Conservation (phyloP, 177 flowering plant species). For the Telopea speciosissima region DNA sequence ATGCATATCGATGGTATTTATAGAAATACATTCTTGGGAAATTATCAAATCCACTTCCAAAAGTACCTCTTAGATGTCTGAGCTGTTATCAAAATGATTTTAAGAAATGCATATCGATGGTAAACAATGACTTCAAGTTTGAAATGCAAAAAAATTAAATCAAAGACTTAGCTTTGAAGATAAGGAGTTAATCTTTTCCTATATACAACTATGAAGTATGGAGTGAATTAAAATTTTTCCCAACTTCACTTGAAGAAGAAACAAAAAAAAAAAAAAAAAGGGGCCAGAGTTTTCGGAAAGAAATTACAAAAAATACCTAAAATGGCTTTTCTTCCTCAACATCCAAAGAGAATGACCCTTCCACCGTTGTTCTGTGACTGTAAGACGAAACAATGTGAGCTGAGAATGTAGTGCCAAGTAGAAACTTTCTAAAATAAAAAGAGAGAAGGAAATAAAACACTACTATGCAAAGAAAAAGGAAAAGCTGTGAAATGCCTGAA, state of each 20-base stretch:
- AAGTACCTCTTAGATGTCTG: neutral
- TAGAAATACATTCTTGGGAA: too few species aligned
- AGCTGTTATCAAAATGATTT: too few species aligned
- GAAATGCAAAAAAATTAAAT: neutral
- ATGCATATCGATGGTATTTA: too few species aligned
- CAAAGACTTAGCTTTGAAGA: slow-evolving; percentile 52
- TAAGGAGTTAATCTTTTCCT: slow-evolving; percentile 32
- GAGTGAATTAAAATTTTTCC: slow-evolving; percentile 19
- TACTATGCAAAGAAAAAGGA: slow-evolving; percentile 3
- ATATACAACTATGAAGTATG: slow-evolving; percentile 12
- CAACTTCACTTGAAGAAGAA: slow-evolving; percentile 17
- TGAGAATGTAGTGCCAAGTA: too few species aligned
- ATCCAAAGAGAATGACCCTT: neutral
- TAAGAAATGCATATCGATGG: too few species aligned
- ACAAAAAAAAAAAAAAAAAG: neutral
- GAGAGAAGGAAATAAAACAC: neutral
- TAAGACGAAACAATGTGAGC: neutral
- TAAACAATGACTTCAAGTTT: neutral
- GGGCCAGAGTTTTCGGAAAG: neutral
- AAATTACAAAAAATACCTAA: slow-evolving; percentile 4
- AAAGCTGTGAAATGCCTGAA: too few species aligned
- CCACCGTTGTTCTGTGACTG: neutral
- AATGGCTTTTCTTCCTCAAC: neutral
- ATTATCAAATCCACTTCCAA: too few species aligned
- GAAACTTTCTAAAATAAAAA: too few species aligned